Evolutionary conservation across 1,284 basidiomycete species (phyloP).

Genomic region (Ustilago bromivora): DNA sequence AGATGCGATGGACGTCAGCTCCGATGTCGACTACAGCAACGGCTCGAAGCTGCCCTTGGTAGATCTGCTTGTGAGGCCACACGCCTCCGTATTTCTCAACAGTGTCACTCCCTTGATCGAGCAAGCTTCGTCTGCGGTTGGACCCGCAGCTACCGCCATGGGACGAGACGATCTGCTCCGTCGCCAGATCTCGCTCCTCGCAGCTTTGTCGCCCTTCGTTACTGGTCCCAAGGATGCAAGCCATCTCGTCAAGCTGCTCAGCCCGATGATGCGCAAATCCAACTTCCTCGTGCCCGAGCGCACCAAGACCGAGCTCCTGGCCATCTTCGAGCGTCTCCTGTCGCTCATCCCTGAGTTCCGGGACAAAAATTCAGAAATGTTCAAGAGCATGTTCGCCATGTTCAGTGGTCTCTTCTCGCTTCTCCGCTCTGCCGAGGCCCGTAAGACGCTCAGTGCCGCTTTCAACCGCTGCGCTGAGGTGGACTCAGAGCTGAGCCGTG

Average conservation of each 20-base stretch:
- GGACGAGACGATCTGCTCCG: conserved; percentile 79
- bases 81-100: conserved; percentile 81
- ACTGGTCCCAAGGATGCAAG: conserved; percentile 80
- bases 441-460: conserved; percentile 53
- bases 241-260: conserved; percentile 80
- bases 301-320: conserved; percentile 85
- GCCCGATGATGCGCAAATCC: conserved; percentile 84
- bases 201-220: conserved; percentile 82
- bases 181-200: conserved; percentile 84
- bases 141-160: conserved; percentile 73
- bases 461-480: conserved; percentile 60
- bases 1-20: conserved; percentile 29
- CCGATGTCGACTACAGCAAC: conserved; percentile 22
- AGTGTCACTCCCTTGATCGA: conserved; percentile 75
- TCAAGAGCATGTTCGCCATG: conserved; percentile 54
- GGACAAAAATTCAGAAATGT: conserved; percentile 46
- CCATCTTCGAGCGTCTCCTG: conserved; percentile 80
- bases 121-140: conserved; percentile 74
- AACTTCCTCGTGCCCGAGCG: conserved; percentile 84
- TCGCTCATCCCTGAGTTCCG: conserved; percentile 78
- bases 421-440: conserved; percentile 53
- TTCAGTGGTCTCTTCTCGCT: conserved; percentile 61
- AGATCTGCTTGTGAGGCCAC: conserved; percentile 76
- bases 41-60: conserved; percentile 24
- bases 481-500: conserved; percentile 46